Evolutionary conservation across 306 rosid species (phyloP).

Genomic region (Lathyrus oleraceus): DNA sequence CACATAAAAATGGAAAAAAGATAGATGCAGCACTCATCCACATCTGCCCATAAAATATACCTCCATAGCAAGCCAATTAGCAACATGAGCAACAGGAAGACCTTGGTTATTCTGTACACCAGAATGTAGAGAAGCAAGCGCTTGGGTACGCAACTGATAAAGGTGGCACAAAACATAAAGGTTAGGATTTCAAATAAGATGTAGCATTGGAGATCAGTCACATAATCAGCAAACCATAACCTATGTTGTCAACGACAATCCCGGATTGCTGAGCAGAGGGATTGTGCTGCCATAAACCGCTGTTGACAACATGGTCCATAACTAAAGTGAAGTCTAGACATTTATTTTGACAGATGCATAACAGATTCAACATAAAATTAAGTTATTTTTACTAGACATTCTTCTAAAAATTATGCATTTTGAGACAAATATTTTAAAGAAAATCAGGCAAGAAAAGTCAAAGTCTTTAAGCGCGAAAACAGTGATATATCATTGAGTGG

Average conservation of each 20-base stretch:
- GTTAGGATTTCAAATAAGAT: slow-evolving; percentile 24
- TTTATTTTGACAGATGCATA: slow-evolving; percentile 12
- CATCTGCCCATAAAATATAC: slow-evolving; percentile 49
- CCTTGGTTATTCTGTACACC: slow-evolving; percentile 94
- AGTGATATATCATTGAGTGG: slow-evolving; percentile 13
- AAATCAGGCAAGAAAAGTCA: slow-evolving; percentile 11
- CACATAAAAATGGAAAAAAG: slow-evolving; percentile 1
- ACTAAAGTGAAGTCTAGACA: slow-evolving; percentile 29
- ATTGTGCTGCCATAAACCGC: not conserved
- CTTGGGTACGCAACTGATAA: slow-evolving; percentile 84
- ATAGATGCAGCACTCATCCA: slow-evolving; percentile 19
- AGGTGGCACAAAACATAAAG: slow-evolving; percentile 36
- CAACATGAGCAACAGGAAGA: slow-evolving; percentile 70
- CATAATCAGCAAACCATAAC: slow-evolving; percentile 19
- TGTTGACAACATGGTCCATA: not conserved
- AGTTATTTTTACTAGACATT: slow-evolving; percentile 14
- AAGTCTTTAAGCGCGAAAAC: slow-evolving; percentile 14
- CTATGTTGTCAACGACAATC: not conserved
- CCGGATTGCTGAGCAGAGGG: not conserved
- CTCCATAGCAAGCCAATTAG: slow-evolving; percentile 96
- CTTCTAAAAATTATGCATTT: slow-evolving; percentile 23
- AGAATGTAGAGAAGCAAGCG: slow-evolving; percentile 91
- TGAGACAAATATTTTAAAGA: not conserved
- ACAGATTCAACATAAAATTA: slow-evolving; percentile 22
- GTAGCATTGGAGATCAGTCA: slow-evolving; percentile 19